Evolutionary conservation across 495 filamentous ascomycete genomes (phyloP), one percentile per base, ranked within the genome.

Genomic region (Tuber microsphaerosporum): DNA sequence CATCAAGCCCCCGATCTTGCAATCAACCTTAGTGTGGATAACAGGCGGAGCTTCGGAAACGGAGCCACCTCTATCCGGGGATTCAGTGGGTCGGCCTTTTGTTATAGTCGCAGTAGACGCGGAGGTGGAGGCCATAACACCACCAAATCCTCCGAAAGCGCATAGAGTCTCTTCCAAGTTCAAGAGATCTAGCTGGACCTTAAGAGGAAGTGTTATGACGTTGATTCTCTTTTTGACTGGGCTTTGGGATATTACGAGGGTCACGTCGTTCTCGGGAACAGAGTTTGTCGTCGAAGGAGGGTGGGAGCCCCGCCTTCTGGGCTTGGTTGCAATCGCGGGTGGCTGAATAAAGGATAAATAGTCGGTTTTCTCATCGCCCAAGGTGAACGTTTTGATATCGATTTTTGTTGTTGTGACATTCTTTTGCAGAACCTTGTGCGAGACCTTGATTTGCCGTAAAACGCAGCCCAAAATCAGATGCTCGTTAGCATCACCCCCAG

Each of bases 91-190:
- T 31, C 84, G 84, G 51, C 56, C 81, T 51, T 81, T 80, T 31
- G 86, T 86, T 42, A 88, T 86, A 0, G 90, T 90, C 14, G 89
- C 86, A 74, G 89, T 90, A 1, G 92, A 94, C 37, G 90, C 89
- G 43, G 96, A 91, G 1, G 94, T 97, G 77, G 88, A 92, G 71
- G 93, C 90, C 44, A 99, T 84, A 69, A 99, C 91, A 76, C 93
- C 93, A 81, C 94, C 97, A 31, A 99, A 85, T 0, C 96, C 96
- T 22, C 95, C 96, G 81, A 97, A 92, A 87, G 92, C 94, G 44
- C 89, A 88, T 72, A 98, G 88, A 7, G 91, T 91, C 72, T 97
- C 94, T 77, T 99, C 96, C 19, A 98, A 81, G 56, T 88, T 89
- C 76, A 91, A 90, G 17, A 97, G 86, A 84, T 98, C 92, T 42